Evolutionary conservation across 495 filamentous ascomycete species (phyloP).

Genomic region (Tuber borchii): DNA sequence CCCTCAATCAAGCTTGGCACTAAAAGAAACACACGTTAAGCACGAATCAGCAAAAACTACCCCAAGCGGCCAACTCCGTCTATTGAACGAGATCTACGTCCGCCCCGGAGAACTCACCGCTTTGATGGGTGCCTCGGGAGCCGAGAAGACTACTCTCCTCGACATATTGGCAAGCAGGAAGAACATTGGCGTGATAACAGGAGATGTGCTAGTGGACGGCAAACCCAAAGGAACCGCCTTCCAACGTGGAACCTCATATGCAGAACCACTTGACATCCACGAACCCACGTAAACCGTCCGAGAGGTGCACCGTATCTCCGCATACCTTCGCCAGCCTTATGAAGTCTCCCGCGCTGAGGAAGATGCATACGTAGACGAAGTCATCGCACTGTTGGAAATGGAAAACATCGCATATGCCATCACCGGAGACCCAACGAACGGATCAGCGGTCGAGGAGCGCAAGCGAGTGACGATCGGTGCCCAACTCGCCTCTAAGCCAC

Average conservation of each 20-base stretch:
- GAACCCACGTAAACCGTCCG: constrained; percentile 71
- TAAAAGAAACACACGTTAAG: no score
- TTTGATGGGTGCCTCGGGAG: constrained; percentile 79
- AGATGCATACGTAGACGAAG: constrained; percentile 74
- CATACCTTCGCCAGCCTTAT: constrained; percentile 69
- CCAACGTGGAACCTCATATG: constrained; percentile 73
- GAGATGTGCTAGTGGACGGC: constrained; percentile 71
- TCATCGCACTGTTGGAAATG: constrained; percentile 75
- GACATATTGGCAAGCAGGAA: constrained; percentile 72
- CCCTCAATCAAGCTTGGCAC: no score
- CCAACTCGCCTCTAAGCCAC: constrained; percentile 76
- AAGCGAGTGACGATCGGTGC: constrained; percentile 89
- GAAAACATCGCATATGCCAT: constrained; percentile 76
- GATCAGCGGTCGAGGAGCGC: constrained; percentile 83
- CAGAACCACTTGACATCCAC: constrained; percentile 77
- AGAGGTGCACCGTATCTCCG: constrained; percentile 78
- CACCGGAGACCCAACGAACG: constrained; percentile 66
- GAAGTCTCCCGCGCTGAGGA: constrained; percentile 65
- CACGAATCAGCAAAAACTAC: no score
- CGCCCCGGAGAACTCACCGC: constrained; percentile 73
- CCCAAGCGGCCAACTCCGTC: constrained; percentile 57
- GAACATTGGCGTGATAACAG: constrained; percentile 68
- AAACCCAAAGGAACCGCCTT: constrained; percentile 59
- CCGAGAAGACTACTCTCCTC: constrained; percentile 76
- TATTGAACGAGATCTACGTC: constrained; percentile 67